phyloP scores from a whole-genome alignment of 768 basidiomycete species.

The Kwoniella newhampshirensis region DNA sequence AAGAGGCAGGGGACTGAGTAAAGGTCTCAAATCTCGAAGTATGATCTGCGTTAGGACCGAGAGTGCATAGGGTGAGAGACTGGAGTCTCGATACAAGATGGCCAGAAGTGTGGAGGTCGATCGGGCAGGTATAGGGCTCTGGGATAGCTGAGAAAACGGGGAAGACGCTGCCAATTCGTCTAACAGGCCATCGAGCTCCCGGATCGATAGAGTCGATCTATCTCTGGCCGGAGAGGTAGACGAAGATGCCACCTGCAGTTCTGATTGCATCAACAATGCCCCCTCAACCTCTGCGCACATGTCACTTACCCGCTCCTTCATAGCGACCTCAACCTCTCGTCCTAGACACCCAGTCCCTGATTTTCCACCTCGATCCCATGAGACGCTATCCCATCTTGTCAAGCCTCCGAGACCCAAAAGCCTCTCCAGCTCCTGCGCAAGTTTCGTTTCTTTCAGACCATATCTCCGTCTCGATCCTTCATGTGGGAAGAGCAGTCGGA shows the following conservation, averaged over 20 bases:
- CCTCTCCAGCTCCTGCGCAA: constrained; percentile 59
- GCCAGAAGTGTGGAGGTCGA: constrained; percentile 56
- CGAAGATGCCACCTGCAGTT: not conserved
- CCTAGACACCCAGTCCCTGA: constrained; percentile 68
- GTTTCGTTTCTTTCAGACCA: constrained; percentile 66
- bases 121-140: not conserved
- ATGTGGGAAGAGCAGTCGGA: constrained; percentile 81
- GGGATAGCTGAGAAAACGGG: constrained; percentile 59
- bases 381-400: constrained; percentile 45
- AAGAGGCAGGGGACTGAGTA: constrained; percentile 66
- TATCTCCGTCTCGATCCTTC: constrained; percentile 71
- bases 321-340: constrained; percentile 60
- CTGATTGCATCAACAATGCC: not conserved
- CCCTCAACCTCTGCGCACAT: too few relatives aligned
- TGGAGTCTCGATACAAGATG: constrained; percentile 60
- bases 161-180: constrained; percentile 73
- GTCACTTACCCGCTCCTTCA: constrained; percentile 57
- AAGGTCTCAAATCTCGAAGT: constrained; percentile 77
- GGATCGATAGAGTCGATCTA: constrained; percentile 53
- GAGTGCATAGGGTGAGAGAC: constrained; percentile 64
- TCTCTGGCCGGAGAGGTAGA: not conserved
- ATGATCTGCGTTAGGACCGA: constrained; percentile 80
- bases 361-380: constrained; percentile 57
- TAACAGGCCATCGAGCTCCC: constrained; percentile 66
- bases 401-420: constrained; percentile 32